Base-by-base conservation (phyloP, 202 grass and related monocot genomes). In the Bolboschoenoplectus hybrid region DNA sequence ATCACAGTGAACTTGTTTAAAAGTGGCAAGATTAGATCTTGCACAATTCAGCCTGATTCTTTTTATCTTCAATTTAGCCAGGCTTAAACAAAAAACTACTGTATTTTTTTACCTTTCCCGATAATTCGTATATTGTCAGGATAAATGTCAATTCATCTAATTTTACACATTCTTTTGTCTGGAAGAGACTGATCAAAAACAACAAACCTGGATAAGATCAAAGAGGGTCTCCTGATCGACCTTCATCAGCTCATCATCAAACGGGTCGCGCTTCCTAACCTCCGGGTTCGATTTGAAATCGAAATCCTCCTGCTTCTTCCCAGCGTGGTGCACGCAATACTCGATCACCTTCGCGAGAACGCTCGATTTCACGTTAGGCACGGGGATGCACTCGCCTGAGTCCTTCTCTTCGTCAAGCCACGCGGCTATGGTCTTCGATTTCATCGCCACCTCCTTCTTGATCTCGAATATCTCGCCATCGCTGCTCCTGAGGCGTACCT, bases 141-240 rank as follows among this genome's bases (percentile, higher is more conserved):
- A 53, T 53, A 53, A 53, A 53, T 53, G 8, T 53, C 8, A 12
- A 5, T 44, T 44, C 0, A 26, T 26, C 26, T 26, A 50, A 50
- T 50, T 50, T 50, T 4, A 50, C 47, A 50, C 6, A 50, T 7
- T 50, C 47, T 50, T 50, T 50, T 26, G 26, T 7, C 47, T 50
- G 47, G 47, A 50, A 50, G 47, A 60, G 32, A 63, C 34, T 7
- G 20, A 67, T 13, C 34, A 67, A 67, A 26, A 71, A 7, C 39
- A 71, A 71, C 67, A 71, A 71, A 71, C 67, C 16, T 71, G 5
- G 40, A 71, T 40, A 16, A 71, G 13, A 45, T 43, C 40, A 71
- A 44, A 71, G 67, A 43, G 14, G 67, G 16, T 44, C 67, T 71
- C 67, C 40, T 19, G 13, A 71, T 71, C 40, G 67, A 45, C 67